phyloP scores from a whole-genome alignment of 345 rosid species.

The Populus deltoides region DNA sequence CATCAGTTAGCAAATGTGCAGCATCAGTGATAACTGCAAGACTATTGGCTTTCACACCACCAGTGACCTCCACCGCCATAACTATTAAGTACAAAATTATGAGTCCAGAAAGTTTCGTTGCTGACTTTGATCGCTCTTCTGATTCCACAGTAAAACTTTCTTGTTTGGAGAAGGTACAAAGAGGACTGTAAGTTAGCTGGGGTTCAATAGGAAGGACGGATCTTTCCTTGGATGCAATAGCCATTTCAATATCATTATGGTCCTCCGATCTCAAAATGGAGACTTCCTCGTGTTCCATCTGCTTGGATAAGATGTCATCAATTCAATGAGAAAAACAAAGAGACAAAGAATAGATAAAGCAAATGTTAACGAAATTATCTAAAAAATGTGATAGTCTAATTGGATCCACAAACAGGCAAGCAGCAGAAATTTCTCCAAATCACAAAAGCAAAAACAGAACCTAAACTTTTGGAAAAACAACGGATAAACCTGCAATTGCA shows the following conservation, averaged over 20 bases:
- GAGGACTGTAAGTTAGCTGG: slow-evolving; percentile 17
- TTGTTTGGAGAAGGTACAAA: slow-evolving; percentile 50
- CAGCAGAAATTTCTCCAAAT: not conserved
- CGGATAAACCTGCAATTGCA: not conserved
- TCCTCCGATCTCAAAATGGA: slow-evolving; percentile 36
- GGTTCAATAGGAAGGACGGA: slow-evolving; percentile 24
- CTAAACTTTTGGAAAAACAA: not conserved
- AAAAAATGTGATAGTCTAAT: not conserved
- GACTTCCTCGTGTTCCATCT: slow-evolving; percentile 55
- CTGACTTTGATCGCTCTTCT: slow-evolving; percentile 45
- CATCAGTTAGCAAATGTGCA: slow-evolving; percentile 72
- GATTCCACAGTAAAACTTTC: slow-evolving; percentile 40
- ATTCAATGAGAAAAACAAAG: not conserved
- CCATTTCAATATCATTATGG: slow-evolving; percentile 38
- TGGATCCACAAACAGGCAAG: not conserved
- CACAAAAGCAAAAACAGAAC: slow-evolving; percentile 3
- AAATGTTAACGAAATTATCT: not conserved
- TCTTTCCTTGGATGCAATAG: slow-evolving; percentile 28
- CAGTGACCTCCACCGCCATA: slow-evolving; percentile 63
- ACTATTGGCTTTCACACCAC: slow-evolving; percentile 76
- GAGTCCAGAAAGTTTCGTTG: slow-evolving; percentile 46
- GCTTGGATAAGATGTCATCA: slow-evolving; percentile 6
- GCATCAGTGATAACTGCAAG: slow-evolving; percentile 84
- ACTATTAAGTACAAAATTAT: slow-evolving; percentile 45
- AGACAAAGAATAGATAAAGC: not conserved